Evolutionary conservation across 257 asterid genomes (phyloP).

Genomic region (Ajuga chamaepitys): DNA sequence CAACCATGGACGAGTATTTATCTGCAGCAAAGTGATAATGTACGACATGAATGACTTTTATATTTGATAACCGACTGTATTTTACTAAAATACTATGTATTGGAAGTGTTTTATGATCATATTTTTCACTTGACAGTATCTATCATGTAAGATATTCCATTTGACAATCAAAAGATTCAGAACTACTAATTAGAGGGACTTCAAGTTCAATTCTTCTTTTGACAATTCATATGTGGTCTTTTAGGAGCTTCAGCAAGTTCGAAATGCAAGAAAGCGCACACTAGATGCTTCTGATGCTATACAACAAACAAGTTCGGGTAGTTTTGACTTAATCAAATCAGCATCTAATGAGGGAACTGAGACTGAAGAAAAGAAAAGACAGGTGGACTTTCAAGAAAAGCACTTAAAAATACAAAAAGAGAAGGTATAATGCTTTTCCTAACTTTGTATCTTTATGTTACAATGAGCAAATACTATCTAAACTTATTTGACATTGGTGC

Average conservation of each 20-base stretch:
- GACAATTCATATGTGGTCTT: neutral
- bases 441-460: neutral
- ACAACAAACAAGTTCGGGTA: neutral
- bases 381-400: neutral
- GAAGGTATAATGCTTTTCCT: conserved; percentile 5
- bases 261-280: conserved; percentile 24
- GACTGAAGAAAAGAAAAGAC: conserved; percentile 8
- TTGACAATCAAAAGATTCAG: neutral
- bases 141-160: no score
- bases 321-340: neutral
- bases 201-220: no score
- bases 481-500: neutral
- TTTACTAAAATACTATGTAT: neutral
- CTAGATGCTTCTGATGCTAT: conserved; percentile 10
- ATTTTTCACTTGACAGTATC: neutral
- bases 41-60: neutral
- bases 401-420: neutral
- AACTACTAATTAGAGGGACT: neutral
- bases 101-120: neutral
- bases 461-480: conserved; percentile 1
- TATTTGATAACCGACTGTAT: neutral
- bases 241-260: conserved; percentile 4
- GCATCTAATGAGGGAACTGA: neutral
- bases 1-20: conserved; percentile 1
- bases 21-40: conserved; percentile 11